Percentiles rank a stretch among this genome's conserved stretches.
Evolutionary conservation across 805 yeast genomes (phyloP).

Genomic region (Yamadazyma ubonensis): DNA sequence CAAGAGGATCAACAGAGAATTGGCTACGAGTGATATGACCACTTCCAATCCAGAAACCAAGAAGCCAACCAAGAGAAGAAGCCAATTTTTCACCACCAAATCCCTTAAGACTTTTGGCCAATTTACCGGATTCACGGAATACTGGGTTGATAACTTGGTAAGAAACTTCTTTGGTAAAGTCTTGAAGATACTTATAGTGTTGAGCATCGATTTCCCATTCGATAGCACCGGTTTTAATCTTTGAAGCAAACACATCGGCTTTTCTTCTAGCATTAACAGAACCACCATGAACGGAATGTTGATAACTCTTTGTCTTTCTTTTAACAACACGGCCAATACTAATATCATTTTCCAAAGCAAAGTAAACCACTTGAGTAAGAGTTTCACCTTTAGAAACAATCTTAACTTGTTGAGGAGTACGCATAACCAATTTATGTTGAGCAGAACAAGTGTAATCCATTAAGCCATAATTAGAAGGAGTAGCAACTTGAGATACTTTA

Average conservation of each 20-base stretch:
- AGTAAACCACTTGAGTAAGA: slow-evolving; percentile 23
- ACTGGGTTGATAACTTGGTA: slow-evolving; percentile 37
- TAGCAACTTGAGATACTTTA: slow-evolving; percentile 31
- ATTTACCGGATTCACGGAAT: slow-evolving; percentile 28
- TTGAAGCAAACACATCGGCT: slow-evolving; percentile 21
- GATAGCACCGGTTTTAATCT: slow-evolving; percentile 18
- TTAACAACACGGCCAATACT: slow-evolving; percentile 23
- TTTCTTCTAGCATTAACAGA: slow-evolving; percentile 18
- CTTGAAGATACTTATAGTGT: slow-evolving; percentile 28
- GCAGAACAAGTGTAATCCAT: slow-evolving; percentile 34
- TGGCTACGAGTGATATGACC: slow-evolving; percentile 27
- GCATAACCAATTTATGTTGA: slow-evolving; percentile 38
- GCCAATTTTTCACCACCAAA: slow-evolving; percentile 18
- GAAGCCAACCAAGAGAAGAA: slow-evolving; percentile 34
- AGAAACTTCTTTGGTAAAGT: slow-evolving; percentile 29
- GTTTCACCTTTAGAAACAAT: slow-evolving; percentile 16
- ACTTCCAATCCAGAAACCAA: slow-evolving; percentile 43
- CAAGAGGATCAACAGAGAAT: slow-evolving; percentile 29
- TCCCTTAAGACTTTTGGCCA: slow-evolving; percentile 21
- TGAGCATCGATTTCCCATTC: slow-evolving; percentile 43
- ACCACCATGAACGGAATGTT: slow-evolving; percentile 19
- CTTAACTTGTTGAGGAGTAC: slow-evolving; percentile 28
- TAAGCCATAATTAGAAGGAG: slow-evolving; percentile 15
- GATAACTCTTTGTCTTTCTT: slow-evolving; percentile 20
- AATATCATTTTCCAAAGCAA: slow-evolving; percentile 14